A percentile compares a stretch with the other conserved stretches of the same genome.
Conservation (phyloP, 73 alveolate genomes). For the Paramecium sexaurelia region DNA sequence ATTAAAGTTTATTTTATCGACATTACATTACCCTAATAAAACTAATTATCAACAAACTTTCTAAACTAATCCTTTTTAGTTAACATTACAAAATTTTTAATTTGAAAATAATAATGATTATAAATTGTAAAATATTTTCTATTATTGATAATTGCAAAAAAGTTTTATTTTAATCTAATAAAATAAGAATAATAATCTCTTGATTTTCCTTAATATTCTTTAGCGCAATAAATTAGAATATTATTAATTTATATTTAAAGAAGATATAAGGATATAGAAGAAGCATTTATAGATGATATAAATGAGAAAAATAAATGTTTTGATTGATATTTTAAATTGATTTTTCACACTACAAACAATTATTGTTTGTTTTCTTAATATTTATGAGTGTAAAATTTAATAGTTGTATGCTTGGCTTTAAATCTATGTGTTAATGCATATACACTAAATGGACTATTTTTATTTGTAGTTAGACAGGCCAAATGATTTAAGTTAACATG, state of each 20-base stretch:
- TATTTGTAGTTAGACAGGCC: conserved; percentile 47
- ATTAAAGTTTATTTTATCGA: background rate
- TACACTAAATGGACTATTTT: conserved; percentile 59
- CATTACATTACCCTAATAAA: background rate
- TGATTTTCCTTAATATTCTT: no score
- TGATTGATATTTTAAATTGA: background rate
- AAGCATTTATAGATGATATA: no score
- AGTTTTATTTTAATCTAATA: no score
- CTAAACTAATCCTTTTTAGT: background rate
- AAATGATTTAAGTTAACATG: conserved; percentile 36
- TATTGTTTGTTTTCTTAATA: conserved; percentile 48
- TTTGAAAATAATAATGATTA: background rate
- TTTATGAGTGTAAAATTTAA: conserved; percentile 66
- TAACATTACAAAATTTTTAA: background rate
- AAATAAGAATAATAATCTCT: no score
- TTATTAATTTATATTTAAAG: no score
- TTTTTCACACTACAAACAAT: conserved; percentile 30
- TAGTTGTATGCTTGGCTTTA: conserved; percentile 67
- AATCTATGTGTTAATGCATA: conserved; percentile 66
- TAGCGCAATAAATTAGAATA: no score
- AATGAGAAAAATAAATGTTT: background rate
- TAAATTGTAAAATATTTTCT: background rate
- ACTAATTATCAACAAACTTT: background rate
- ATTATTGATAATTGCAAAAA: no score
- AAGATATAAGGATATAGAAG: no score